Conservation (phyloP, 805 yeast species). For the Nakazawaea wyomingensis region DNA sequence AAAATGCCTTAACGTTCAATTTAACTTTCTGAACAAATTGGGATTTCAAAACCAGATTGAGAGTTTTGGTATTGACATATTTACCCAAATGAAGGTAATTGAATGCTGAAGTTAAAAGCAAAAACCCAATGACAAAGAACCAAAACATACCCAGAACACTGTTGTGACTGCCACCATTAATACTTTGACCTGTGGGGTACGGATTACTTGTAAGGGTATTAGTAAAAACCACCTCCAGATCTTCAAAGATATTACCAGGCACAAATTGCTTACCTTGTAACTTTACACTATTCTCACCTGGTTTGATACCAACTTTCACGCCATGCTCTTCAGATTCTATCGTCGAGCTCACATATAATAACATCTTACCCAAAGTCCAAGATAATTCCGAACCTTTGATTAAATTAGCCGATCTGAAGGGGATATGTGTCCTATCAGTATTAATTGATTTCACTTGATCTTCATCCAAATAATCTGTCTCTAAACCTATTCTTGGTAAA, state of each 20-base stretch:
- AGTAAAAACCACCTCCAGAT: background rate
- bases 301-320: slow-evolving; percentile 30
- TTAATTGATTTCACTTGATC: slow-evolving; percentile 22
- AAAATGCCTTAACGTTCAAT: slow-evolving; percentile 10
- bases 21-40: slow-evolving; percentile 14
- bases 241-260: slow-evolving; percentile 23
- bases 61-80: background rate
- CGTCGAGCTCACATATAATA: slow-evolving; percentile 76
- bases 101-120: slow-evolving; percentile 11
- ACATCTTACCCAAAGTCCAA: slow-evolving; percentile 91
- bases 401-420: slow-evolving; percentile 78
- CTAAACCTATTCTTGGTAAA: slow-evolving; percentile 67
- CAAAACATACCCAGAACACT: slow-evolving; percentile 5
- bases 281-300: slow-evolving; percentile 30
- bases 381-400: slow-evolving; percentile 83
- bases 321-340: slow-evolving; percentile 28
- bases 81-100: slow-evolving; percentile 7
- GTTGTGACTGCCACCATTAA: background rate
- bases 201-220: no score
- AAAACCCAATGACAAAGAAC: slow-evolving; percentile 15
- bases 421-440: slow-evolving; percentile 33
- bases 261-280: slow-evolving; percentile 24
- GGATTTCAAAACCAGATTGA: background rate
- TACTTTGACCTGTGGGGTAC: background rate
- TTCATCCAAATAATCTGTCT: slow-evolving; percentile 27